These are phyloP conservation scores for Annulohypoxylon truncatum DNA, from an alignment of 2,329 filamentous ascomycete genomes.

Conservation along the genomic window DNA sequence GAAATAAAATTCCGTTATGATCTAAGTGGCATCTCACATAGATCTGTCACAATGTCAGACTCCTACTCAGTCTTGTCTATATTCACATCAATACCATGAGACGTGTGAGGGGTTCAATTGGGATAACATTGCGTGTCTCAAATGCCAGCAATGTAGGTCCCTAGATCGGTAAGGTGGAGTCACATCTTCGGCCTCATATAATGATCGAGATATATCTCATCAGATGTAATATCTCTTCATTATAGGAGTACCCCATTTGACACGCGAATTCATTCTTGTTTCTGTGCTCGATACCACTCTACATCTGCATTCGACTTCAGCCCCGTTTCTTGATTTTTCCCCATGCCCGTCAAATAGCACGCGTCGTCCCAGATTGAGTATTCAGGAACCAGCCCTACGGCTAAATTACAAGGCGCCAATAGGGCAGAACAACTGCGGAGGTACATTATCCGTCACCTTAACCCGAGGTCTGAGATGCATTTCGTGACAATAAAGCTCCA, in stretches of 20 bases:
- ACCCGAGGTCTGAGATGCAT: slow-evolving; percentile 7
- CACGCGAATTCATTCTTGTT: not conserved
- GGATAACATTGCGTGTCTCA: not conserved
- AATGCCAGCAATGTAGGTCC: not conserved
- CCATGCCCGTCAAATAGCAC: not conserved
- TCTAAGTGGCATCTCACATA: not conserved
- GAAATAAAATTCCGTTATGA: not conserved
- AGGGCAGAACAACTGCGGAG: slow-evolving; percentile 29
- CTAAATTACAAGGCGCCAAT: slow-evolving; percentile 28
- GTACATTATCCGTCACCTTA: slow-evolving; percentile 27
- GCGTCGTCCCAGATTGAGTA: not conserved
- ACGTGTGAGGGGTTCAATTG: not conserved
- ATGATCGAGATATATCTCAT: not conserved
- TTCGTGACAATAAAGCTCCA: slow-evolving; percentile 33
- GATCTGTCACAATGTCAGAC: not conserved
- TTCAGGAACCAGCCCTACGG: slow-evolving; percentile 38
- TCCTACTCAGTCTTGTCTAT: not conserved
- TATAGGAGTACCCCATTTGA: not conserved
- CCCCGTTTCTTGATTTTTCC: not conserved
- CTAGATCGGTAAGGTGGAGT: not conserved
- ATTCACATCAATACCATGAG: not conserved
- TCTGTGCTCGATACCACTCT: not conserved
- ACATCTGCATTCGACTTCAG: slow-evolving; percentile 1
- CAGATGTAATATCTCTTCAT: not conserved
- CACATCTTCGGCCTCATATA: not conserved